Percentiles rank a stretch among this genome's conserved stretches.
Conservation (phyloP, 352 stramenopile genomes). For the Elongisporangium senticosum region DNA sequence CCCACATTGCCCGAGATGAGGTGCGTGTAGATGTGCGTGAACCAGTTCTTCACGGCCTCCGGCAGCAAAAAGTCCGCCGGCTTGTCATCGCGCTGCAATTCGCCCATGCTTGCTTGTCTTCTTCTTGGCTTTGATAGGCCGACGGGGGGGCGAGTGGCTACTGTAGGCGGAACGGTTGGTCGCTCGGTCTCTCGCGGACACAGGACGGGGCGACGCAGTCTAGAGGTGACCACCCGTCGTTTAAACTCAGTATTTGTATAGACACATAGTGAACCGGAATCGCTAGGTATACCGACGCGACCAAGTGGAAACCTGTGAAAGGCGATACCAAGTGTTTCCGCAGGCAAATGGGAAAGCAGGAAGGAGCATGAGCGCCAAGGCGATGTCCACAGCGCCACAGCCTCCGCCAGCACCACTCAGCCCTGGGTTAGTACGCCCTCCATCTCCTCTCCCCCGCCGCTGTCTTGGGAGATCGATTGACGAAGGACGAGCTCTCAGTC, state of each 20-base stretch:
- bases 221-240: constrained; percentile 17
- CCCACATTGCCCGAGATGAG: constrained; percentile 74
- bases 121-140: constrained; percentile 1
- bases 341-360: neutral
- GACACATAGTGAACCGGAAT: constrained; percentile 2
- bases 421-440: too few relatives aligned
- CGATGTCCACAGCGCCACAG: too few relatives aligned
- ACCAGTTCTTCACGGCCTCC: constrained; percentile 86
- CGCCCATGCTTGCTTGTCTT: constrained; percentile 18
- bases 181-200: constrained; percentile 9
- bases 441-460: too few relatives aligned
- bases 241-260: constrained; percentile 22
- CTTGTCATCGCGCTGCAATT: constrained; percentile 70
- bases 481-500: too few relatives aligned
- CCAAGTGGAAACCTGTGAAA: neutral
- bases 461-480: too few relatives aligned
- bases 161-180: constrained; percentile 37
- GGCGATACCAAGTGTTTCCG: neutral
- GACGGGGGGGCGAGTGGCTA: neutral
- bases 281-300: constrained; percentile 1
- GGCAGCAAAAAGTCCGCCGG: constrained; percentile 83
- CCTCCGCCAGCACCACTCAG: too few relatives aligned
- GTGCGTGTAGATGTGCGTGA: constrained; percentile 84
- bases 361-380: too few relatives aligned
- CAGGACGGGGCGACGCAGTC: constrained; percentile 8